These are phyloP conservation scores for Ascochyta fabae DNA, from an alignment of 2,329 filamentous ascomycete species.

Conservation along the genomic window DNA sequence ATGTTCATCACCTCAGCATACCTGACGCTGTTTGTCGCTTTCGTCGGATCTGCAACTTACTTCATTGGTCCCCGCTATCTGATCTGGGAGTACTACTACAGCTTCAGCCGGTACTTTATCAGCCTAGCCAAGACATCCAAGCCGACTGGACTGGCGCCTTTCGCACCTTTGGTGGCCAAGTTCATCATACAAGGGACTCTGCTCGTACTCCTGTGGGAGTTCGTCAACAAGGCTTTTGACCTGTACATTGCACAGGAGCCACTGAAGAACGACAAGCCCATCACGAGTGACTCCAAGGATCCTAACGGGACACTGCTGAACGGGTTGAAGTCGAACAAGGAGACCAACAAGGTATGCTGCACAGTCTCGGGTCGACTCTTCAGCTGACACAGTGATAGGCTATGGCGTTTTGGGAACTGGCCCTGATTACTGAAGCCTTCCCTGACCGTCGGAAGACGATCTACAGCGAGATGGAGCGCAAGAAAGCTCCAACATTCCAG, in stretches of 20 bases:
- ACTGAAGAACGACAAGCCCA: slow-evolving; percentile 80
- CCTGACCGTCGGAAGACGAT: slow-evolving; percentile 79
- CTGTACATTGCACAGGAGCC: slow-evolving; percentile 82
- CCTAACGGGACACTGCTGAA: slow-evolving; percentile 88
- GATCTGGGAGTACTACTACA: slow-evolving; percentile 63
- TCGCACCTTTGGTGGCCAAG: slow-evolving; percentile 62
- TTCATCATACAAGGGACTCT: slow-evolving; percentile 64
- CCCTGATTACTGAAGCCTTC: slow-evolving; percentile 77
- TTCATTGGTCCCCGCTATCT: slow-evolving; percentile 37
- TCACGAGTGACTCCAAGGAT: slow-evolving; percentile 86
- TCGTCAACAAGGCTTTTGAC: slow-evolving; percentile 78
- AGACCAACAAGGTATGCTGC: slow-evolving; percentile 70
- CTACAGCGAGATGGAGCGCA: slow-evolving; percentile 85
- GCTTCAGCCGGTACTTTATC: slow-evolving; percentile 74
- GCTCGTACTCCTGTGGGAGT: slow-evolving; percentile 76
- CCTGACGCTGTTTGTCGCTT: slow-evolving; percentile 58
- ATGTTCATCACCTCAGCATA: slow-evolving; percentile 27
- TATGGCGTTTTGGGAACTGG: slow-evolving; percentile 92
- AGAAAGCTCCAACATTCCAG: slow-evolving; percentile 79
- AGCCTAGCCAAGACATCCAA: slow-evolving; percentile 72
- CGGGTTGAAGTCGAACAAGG: slow-evolving; percentile 82
- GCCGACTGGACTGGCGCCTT: slow-evolving; percentile 63
- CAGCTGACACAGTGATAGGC: slow-evolving; percentile 53
- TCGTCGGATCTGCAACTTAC: slow-evolving; percentile 34
- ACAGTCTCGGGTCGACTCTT: not conserved